Percentiles rank a stretch among this genome's conserved stretches.
These are phyloP conservation scores for Neolentinus lepideus DNA, from an alignment of 1,284 basidiomycete genomes.

Conservation along the genomic window DNA sequence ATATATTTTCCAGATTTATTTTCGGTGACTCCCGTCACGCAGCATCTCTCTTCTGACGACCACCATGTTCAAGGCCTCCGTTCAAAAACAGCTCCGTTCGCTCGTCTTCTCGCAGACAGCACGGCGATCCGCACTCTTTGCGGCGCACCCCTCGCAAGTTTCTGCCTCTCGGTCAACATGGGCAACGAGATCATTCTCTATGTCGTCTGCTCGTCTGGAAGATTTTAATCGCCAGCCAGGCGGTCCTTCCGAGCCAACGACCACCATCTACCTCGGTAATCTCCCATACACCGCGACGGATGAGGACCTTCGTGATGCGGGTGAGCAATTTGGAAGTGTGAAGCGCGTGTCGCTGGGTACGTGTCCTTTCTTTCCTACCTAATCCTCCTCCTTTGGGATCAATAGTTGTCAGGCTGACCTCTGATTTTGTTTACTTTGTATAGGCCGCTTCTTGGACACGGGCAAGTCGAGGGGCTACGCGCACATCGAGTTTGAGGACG, in stretches of 20 bases:
- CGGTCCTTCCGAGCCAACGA: not conserved
- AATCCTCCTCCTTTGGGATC: not conserved
- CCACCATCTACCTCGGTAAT: conserved; percentile 8
- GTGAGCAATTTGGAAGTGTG: not conserved
- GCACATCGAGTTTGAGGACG: not conserved
- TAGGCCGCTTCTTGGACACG: not conserved
- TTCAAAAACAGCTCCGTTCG: not conserved
- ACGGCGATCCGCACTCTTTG: too few relatives aligned
- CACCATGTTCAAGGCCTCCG: not conserved
- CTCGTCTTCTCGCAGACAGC: not conserved
- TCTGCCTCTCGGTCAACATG: too few relatives aligned
- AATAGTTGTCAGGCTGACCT: not conserved
- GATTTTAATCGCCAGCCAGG: not conserved
- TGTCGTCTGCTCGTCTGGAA: not conserved
- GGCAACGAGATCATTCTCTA: not conserved
- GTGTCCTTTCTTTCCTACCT: not conserved
- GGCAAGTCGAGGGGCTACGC: not conserved
- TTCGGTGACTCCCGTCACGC: not conserved
- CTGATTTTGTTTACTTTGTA: not conserved
- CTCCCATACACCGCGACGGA: conserved; percentile 3
- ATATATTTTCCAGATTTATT: not conserved
- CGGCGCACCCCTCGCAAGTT: too few relatives aligned
- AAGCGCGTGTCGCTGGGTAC: conserved; percentile 5
- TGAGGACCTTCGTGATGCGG: conserved; percentile 3
- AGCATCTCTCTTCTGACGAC: not conserved